Conservation (phyloP, 108 stramenopile genomes). For the Nannochloropsis salina region DNA sequence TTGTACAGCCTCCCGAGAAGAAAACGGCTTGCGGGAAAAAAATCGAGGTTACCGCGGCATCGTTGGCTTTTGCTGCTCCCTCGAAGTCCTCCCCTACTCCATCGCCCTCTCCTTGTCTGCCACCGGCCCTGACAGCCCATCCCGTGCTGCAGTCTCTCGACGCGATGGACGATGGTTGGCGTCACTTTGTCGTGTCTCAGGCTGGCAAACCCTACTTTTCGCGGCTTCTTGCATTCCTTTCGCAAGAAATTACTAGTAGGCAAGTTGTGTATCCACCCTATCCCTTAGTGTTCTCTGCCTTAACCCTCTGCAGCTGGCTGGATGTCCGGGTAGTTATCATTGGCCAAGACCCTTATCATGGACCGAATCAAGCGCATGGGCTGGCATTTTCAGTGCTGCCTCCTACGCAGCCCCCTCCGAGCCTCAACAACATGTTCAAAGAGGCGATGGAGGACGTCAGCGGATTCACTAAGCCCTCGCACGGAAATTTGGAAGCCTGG, state of each 20-base stretch:
- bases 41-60: not conserved
- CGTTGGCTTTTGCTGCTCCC: not conserved
- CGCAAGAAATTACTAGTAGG: slow-evolving; percentile 24
- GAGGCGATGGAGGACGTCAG: slow-evolving; percentile 50
- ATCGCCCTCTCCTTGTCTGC: not conserved
- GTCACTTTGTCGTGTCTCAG: slow-evolving; percentile 25
- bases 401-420: slow-evolving; percentile 73
- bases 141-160: not conserved
- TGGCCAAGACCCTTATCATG: slow-evolving; percentile 99
- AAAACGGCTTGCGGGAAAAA: not conserved
- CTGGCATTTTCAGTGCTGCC: slow-evolving; percentile 67
- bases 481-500: slow-evolving; percentile 33
- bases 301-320: slow-evolving; percentile 75
- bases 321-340: slow-evolving; percentile 86
- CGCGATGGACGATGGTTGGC: slow-evolving; percentile 31
- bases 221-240: slow-evolving; percentile 45
- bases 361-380: slow-evolving; percentile 66
- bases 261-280: slow-evolving; percentile 74
- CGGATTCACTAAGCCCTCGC: not conserved
- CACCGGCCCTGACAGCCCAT: not conserved
- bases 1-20: not conserved
- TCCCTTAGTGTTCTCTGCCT: slow-evolving; percentile 71
- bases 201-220: slow-evolving; percentile 52
- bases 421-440: slow-evolving; percentile 87
- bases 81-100: not conserved